Conservation (phyloP, 768 basidiomycete genomes). For the Termitomyces sp. region DNA sequence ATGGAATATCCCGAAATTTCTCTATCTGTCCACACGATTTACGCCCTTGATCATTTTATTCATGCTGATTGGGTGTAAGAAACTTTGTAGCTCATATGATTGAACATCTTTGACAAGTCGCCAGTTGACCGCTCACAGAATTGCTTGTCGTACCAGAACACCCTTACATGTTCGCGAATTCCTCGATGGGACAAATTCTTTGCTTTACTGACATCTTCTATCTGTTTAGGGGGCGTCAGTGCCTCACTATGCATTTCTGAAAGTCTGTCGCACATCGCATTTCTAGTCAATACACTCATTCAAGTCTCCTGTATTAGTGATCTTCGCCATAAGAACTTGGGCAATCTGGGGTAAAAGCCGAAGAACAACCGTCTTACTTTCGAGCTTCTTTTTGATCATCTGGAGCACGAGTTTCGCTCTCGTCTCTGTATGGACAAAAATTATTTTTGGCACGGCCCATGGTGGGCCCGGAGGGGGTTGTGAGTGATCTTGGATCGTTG, state of each 20-base stretch:
- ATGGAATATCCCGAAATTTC: constrained; percentile 1
- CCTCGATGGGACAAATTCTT: too few species aligned
- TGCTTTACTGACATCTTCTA: too few species aligned
- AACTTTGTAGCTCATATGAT: not conserved
- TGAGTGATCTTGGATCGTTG: not conserved
- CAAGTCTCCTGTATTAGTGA: not conserved
- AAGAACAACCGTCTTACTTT: not conserved
- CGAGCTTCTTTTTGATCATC: not conserved
- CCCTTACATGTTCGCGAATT: not conserved
- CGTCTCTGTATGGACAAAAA: not conserved
- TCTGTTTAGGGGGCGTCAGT: not conserved
- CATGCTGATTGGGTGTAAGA: not conserved
- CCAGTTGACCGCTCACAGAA: not conserved
- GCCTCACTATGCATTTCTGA: not conserved
- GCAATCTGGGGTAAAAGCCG: constrained; percentile 3
- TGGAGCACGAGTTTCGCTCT: not conserved
- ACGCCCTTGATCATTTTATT: not conserved
- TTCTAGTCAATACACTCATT: too few species aligned
- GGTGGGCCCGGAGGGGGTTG: too few species aligned
- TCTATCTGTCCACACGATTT: not conserved
- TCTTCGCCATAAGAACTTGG: constrained; percentile 5
- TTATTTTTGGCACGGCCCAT: not conserved
- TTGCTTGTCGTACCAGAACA: not conserved
- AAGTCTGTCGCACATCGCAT: not conserved
- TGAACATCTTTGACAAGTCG: not conserved